These are phyloP conservation scores for Nitzschia inconspicua DNA, from an alignment of 108 stramenopile genomes.

Conservation along the genomic window DNA sequence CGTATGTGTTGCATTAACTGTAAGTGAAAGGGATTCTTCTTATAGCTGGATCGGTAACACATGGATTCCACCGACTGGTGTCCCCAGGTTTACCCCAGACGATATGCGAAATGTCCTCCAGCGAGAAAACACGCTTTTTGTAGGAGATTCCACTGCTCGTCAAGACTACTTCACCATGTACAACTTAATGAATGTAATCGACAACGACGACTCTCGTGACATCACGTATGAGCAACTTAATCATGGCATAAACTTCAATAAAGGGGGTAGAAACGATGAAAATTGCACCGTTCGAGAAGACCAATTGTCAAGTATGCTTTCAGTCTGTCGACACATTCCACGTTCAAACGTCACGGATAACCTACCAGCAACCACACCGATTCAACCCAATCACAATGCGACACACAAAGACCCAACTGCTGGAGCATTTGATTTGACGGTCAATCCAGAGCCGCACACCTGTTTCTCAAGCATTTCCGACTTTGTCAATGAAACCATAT, in stretches of 20 bases:
- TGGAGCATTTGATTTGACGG: not conserved
- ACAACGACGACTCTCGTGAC: not conserved
- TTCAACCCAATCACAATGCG: not conserved
- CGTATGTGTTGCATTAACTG: too few relatives aligned
- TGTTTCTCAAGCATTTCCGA: not conserved
- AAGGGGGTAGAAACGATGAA: too few relatives aligned
- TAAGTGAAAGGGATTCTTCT: too few relatives aligned
- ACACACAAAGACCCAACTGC: not conserved
- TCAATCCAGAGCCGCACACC: not conserved
- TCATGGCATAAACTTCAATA: too few relatives aligned
- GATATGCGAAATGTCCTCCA: not conserved
- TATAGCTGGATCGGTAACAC: conserved; percentile 10
- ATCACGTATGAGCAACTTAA: too few relatives aligned
- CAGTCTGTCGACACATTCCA: not conserved
- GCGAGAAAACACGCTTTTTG: not conserved
- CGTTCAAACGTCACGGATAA: not conserved
- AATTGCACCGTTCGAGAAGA: not conserved
- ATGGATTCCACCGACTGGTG: conserved; percentile 5
- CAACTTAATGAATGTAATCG: not conserved
- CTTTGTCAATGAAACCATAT: not conserved
- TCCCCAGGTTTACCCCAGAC: not conserved
- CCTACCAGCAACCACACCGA: not conserved
- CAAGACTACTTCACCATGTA: conserved; percentile 4
- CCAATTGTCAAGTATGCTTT: not conserved
- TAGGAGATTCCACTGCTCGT: conserved; percentile 8